Conservation (phyloP, 805 yeast species). For the Phaffomyces antillensis region DNA sequence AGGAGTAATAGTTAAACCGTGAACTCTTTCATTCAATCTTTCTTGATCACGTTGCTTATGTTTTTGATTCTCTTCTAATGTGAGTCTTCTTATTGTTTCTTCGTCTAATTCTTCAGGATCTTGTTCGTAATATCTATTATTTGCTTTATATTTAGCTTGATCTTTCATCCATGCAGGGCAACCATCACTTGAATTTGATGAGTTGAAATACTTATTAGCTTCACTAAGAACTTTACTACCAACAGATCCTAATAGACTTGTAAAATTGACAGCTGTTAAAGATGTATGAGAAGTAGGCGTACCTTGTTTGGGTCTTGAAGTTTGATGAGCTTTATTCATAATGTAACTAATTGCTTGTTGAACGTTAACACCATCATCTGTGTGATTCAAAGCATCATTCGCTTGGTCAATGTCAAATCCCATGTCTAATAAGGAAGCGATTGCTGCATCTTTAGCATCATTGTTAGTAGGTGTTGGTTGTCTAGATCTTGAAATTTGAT, state of each 20-base stretch:
- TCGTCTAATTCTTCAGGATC: slow-evolving; percentile 40
- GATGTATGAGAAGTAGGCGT: slow-evolving; percentile 6
- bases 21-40: slow-evolving; percentile 2
- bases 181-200: slow-evolving; percentile 25
- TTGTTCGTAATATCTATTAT: slow-evolving; percentile 31
- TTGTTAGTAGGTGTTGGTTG: slow-evolving; percentile 5
- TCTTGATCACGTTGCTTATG: slow-evolving; percentile 2
- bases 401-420: slow-evolving; percentile 65
- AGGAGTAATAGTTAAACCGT: not conserved
- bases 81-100: slow-evolving; percentile 13
- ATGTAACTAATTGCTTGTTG: slow-evolving; percentile 60
- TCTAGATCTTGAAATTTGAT: not conserved
- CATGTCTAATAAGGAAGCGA: slow-evolving; percentile 73
- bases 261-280: slow-evolving; percentile 6
- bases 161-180: slow-evolving; percentile 74
- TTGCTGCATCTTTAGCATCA: slow-evolving; percentile 35
- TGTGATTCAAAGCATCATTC: slow-evolving; percentile 47
- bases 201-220: slow-evolving; percentile 25
- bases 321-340: slow-evolving; percentile 51
- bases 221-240: slow-evolving; percentile 18
- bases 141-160: slow-evolving; percentile 37
- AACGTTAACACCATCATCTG: slow-evolving; percentile 46
- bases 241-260: slow-evolving; percentile 16
- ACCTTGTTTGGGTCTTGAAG: slow-evolving; percentile 26
- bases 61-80: slow-evolving; percentile 3